These are phyloP conservation scores for Solanum appendiculatum DNA, from an alignment of 257 asterid species.

Conservation along the genomic window DNA sequence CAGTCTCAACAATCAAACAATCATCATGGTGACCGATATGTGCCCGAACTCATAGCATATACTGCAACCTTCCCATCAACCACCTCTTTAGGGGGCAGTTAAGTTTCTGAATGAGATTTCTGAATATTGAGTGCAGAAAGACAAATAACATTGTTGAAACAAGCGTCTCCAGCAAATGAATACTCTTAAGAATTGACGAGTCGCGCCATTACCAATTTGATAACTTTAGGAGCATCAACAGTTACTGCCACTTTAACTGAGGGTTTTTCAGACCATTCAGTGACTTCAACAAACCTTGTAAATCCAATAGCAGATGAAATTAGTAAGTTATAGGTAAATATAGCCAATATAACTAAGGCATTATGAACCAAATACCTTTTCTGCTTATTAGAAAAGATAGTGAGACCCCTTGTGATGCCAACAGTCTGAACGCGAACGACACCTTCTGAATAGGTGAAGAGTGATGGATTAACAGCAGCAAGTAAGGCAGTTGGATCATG, in stretches of 20 bases:
- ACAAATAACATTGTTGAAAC: background rate
- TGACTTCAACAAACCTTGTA: constrained; percentile 25
- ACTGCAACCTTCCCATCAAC: background rate
- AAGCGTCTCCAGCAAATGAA: background rate
- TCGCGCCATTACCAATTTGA: constrained; percentile 69
- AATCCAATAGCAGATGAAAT: background rate
- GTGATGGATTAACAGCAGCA: constrained; percentile 79
- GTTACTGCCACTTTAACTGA: constrained; percentile 85
- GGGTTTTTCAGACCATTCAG: constrained; percentile 70
- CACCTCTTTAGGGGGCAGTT: background rate
- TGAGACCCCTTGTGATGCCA: constrained; percentile 79
- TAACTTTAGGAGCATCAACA: constrained; percentile 68
- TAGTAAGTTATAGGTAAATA: background rate
- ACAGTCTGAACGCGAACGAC: constrained; percentile 74
- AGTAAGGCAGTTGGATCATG: constrained; percentile 84
- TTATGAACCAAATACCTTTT: constrained; percentile 42
- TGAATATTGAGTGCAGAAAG: background rate
- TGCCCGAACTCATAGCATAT: background rate
- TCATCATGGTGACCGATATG: background rate
- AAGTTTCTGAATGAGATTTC: background rate
- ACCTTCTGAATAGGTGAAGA: constrained; percentile 72
- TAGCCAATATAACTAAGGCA: background rate
- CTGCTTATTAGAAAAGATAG: constrained; percentile 72
- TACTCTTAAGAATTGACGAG: constrained; percentile 36
- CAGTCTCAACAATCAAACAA: background rate